Conservation (phyloP, 345 rosid genomes). For the Raphanus sativus region DNA sequence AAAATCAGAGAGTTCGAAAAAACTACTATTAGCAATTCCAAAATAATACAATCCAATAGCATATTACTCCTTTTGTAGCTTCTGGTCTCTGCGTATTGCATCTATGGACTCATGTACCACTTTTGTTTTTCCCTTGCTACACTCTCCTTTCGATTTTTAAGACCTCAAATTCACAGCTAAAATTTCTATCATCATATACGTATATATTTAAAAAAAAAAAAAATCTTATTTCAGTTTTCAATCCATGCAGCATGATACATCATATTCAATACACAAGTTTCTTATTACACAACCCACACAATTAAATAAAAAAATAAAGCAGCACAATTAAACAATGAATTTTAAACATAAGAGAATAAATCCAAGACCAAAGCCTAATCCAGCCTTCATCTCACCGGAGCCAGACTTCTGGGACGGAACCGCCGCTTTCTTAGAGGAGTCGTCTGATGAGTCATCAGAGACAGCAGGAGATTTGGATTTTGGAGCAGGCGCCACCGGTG, state of each 20-base stretch:
- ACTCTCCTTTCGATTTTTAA: too few species aligned
- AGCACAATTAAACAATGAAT: constrained; percentile 36
- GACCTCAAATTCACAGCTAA: not conserved
- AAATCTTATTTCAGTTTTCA: not conserved
- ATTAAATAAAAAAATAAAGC: not conserved
- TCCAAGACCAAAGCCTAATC: constrained; percentile 51
- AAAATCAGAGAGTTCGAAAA: too few species aligned
- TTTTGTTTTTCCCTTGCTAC: too few species aligned
- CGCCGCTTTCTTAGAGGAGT: constrained; percentile 34
- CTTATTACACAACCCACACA: constrained; percentile 6
- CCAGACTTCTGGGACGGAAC: constrained; percentile 31
- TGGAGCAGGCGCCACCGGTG: constrained; percentile 45
- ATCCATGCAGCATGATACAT: constrained; percentile 15
- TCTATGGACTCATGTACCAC: too few species aligned
- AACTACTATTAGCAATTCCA: too few species aligned
- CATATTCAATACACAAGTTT: not conserved
- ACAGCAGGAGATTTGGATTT: constrained; percentile 20
- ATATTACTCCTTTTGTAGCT: too few species aligned
- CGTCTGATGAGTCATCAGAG: not conserved
- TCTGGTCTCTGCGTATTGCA: too few species aligned
- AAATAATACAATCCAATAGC: too few species aligned
- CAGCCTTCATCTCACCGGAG: constrained; percentile 38
- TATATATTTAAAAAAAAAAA: not conserved
- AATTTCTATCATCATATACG: not conserved
- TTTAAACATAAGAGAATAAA: constrained; percentile 56